phyloP scores from a whole-genome alignment of 345 rosid genomes.

The Rhizophora mangle region DNA sequence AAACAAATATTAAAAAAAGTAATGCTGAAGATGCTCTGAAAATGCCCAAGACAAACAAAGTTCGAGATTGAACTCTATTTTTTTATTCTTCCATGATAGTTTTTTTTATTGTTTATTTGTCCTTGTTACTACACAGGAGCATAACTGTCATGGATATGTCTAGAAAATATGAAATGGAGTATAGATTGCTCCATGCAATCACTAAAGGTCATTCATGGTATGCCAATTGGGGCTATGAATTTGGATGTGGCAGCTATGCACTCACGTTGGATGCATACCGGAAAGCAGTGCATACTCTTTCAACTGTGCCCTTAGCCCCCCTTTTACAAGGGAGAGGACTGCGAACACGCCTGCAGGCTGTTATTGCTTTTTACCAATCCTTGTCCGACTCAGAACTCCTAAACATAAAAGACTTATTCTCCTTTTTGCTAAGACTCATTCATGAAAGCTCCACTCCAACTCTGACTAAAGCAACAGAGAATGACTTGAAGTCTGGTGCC shows the following conservation, averaged over 20 bases:
- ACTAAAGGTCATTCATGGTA: slow-evolving; percentile 64
- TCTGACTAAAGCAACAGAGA: not conserved
- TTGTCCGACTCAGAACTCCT: slow-evolving; percentile 45
- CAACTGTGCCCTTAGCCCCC: slow-evolving; percentile 39
- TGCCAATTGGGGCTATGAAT: slow-evolving; percentile 64
- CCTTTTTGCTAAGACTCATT: slow-evolving; percentile 45
- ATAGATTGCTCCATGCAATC: slow-evolving; percentile 55
- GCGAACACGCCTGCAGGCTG: slow-evolving; percentile 43
- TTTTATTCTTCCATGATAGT: too few relatives aligned
- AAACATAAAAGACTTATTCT: slow-evolving; percentile 55
- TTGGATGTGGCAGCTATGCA: slow-evolving; percentile 60
- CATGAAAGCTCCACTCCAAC: slow-evolving; percentile 12
- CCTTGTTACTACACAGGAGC: slow-evolving; percentile 31
- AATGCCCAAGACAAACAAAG: too few relatives aligned
- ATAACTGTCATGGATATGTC: slow-evolving; percentile 76
- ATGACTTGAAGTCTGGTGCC: slow-evolving; percentile 1
- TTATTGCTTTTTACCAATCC: slow-evolving; percentile 49
- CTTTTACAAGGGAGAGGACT: slow-evolving; percentile 43
- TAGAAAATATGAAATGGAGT: slow-evolving; percentile 58
- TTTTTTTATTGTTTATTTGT: not conserved
- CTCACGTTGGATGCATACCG: slow-evolving; percentile 49
- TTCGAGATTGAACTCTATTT: too few relatives aligned
- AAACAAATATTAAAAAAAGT: too few relatives aligned
- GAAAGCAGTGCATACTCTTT: slow-evolving; percentile 42
- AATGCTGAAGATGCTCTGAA: too few relatives aligned